Percentiles rank a stretch among this genome's conserved stretches.
Conservation (phyloP, 208 protist species). For the Wallacemonas sp. region DNA sequence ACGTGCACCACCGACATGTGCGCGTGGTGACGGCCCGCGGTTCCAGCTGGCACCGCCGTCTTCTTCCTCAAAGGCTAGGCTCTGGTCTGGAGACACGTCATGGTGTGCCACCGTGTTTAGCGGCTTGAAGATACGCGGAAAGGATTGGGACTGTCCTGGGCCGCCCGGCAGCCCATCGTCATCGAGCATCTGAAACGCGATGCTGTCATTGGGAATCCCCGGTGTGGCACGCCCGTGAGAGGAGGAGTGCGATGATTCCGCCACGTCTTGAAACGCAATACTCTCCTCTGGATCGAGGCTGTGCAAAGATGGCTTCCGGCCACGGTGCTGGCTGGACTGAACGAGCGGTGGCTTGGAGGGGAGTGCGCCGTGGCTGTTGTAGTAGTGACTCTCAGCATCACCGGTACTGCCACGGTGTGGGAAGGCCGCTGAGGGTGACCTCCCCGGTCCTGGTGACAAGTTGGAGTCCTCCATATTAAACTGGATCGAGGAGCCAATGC, state of each 20-base stretch:
- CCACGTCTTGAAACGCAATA: slow-evolving; percentile 21
- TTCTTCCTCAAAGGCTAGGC: slow-evolving; percentile 12
- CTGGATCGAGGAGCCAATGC: slow-evolving; percentile 20
- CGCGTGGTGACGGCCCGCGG: neutral
- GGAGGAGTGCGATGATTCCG: neutral
- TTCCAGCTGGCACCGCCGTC: neutral
- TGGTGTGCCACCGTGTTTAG: neutral
- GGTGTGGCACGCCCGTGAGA: neutral
- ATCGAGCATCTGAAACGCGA: slow-evolving; percentile 28
- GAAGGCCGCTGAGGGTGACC: no score
- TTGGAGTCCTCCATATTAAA: slow-evolving; percentile 20
- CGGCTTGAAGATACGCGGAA: slow-evolving; percentile 1
- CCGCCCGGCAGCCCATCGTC: neutral
- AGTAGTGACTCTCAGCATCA: neutral
- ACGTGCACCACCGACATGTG: neutral
- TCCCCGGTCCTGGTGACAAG: neutral
- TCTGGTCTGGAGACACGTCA: neutral
- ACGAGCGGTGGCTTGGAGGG: neutral
- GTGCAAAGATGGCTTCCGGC: neutral
- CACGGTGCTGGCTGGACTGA: neutral
- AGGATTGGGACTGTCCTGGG: neutral
- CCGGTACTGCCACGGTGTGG: no score
- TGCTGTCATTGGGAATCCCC: slow-evolving; percentile 23
- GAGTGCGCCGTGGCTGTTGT: neutral
- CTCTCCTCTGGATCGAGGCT: slow-evolving; percentile 16